These are phyloP conservation scores for Heritiera littoralis DNA, from an alignment of 345 rosid species.

Conservation along the genomic window DNA sequence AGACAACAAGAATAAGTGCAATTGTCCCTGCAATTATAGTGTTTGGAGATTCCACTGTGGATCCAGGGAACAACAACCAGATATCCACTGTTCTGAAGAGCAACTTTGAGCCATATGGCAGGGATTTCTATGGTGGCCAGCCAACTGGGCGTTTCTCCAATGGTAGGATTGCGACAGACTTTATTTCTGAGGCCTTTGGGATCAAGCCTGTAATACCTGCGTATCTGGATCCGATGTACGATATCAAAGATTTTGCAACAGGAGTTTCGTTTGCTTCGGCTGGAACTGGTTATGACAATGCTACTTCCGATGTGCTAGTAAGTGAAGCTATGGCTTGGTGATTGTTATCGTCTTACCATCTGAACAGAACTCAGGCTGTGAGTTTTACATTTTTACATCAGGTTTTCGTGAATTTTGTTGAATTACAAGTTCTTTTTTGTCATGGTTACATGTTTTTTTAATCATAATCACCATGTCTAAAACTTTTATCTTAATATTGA, in stretches of 20 bases:
- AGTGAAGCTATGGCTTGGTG: constrained; percentile 31
- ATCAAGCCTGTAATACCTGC: constrained; percentile 72
- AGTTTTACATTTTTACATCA: background rate
- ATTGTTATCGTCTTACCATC: no score
- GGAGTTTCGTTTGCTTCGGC: constrained; percentile 94
- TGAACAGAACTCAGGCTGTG: constrained; percentile 3
- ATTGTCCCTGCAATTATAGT: constrained; percentile 67
- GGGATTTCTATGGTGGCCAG: constrained; percentile 58
- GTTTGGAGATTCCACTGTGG: constrained; percentile 78
- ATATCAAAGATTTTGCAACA: constrained; percentile 65
- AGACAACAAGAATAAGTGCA: constrained; percentile 31
- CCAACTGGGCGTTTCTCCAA: constrained; percentile 82
- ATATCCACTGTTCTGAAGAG: constrained; percentile 66
- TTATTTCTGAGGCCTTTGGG: constrained; percentile 74
- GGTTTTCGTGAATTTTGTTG: background rate
- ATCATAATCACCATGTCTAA: no score
- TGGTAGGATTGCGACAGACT: constrained; percentile 69
- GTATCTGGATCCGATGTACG: constrained; percentile 64
- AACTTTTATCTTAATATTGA: no score
- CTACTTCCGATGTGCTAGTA: constrained; percentile 71
- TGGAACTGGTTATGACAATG: constrained; percentile 85
- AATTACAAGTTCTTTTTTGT: background rate
- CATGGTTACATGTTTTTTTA: no score
- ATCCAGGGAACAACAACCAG: constrained; percentile 81
- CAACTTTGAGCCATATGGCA: constrained; percentile 76